A percentile compares a stretch with the other conserved stretches of the same genome.
phyloP scores from a whole-genome alignment of 2,329 filamentous ascomycete genomes.

The Nothophaeocryptopus gaeumannii region DNA sequence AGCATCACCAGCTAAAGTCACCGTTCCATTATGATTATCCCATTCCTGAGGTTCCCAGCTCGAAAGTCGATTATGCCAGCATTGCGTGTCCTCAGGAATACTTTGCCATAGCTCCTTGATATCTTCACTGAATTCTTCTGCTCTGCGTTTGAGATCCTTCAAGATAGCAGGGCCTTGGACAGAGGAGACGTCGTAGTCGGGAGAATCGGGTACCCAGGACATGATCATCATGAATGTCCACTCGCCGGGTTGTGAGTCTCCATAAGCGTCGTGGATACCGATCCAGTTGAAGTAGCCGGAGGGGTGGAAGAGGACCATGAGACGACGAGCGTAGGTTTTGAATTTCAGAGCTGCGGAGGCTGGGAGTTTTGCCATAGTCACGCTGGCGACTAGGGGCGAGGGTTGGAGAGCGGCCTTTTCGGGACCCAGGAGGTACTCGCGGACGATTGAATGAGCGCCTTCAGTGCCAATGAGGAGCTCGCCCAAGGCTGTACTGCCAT shows the following conservation, averaged over 20 bases:
- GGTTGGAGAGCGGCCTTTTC: slow-evolving; percentile 9
- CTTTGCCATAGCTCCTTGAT: slow-evolving; percentile 15
- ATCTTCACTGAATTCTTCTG: slow-evolving; percentile 14
- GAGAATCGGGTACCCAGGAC: slow-evolving; percentile 15
- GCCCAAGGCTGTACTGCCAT: slow-evolving; percentile 24
- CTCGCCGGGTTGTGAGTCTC: slow-evolving; percentile 10
- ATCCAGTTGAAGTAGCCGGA: slow-evolving; percentile 22
- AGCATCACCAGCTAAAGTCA: slow-evolving; percentile 37
- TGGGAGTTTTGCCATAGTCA: slow-evolving; percentile 17
- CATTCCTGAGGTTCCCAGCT: slow-evolving; percentile 27
- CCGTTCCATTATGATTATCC: slow-evolving; percentile 29
- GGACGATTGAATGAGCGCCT: slow-evolving; percentile 34
- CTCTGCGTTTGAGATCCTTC: slow-evolving; percentile 14
- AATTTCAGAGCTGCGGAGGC: slow-evolving; percentile 13
- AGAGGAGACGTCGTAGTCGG: neutral
- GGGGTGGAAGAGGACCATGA: slow-evolving; percentile 20
- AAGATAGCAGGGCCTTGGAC: slow-evolving; percentile 12
- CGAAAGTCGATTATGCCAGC: slow-evolving; percentile 21
- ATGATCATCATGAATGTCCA: slow-evolving; percentile 24
- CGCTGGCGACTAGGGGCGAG: slow-evolving; percentile 17
- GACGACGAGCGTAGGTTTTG: slow-evolving; percentile 11
- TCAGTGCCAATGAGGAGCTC: slow-evolving; percentile 31
- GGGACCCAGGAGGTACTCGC: slow-evolving; percentile 16
- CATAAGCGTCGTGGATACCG: slow-evolving; percentile 19
- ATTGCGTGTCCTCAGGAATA: slow-evolving; percentile 19